Evolutionary conservation across 768 basidiomycete genomes (phyloP).

Genomic region (Trichaptum fuscoviolaceum): DNA sequence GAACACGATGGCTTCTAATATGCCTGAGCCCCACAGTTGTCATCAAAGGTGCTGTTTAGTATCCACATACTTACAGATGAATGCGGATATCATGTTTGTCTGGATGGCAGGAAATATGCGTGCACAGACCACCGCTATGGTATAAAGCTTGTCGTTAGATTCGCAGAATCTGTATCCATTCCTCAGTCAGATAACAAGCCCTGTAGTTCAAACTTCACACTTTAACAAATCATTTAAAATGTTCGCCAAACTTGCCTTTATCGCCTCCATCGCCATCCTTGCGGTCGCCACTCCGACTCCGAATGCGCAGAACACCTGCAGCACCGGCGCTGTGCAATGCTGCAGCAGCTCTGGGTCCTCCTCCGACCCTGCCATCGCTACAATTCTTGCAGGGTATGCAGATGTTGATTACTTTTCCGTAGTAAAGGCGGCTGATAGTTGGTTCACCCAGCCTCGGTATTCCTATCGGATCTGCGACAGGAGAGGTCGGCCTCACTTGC

Average conservation of each 20-base stretch:
- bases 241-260: conserved; percentile 11
- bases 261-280: conserved; percentile 16
- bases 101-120: neutral
- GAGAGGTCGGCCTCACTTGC: neutral
- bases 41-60: neutral
- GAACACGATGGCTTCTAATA: neutral
- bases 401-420: neutral
- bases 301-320: conserved; percentile 14
- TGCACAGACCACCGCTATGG: neutral
- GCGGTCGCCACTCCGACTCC: conserved; percentile 15
- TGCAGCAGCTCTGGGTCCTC: conserved; percentile 15
- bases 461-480: neutral
- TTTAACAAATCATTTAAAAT: conserved; percentile 10
- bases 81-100: neutral
- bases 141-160: neutral
- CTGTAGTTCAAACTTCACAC: neutral
- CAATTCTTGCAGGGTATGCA: neutral
- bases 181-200: neutral
- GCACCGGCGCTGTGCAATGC: conserved; percentile 18
- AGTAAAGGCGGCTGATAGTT: neutral
- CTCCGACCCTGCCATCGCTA: neutral
- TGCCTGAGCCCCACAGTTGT: neutral
- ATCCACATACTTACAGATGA: neutral
- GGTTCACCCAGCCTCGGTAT: neutral
- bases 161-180: neutral